A percentile compares a stretch with the other conserved stretches of the same genome.
These are phyloP conservation scores for Pythium phragmiticola DNA, from an alignment of 352 stramenopile genomes.

Conservation along the genomic window DNA sequence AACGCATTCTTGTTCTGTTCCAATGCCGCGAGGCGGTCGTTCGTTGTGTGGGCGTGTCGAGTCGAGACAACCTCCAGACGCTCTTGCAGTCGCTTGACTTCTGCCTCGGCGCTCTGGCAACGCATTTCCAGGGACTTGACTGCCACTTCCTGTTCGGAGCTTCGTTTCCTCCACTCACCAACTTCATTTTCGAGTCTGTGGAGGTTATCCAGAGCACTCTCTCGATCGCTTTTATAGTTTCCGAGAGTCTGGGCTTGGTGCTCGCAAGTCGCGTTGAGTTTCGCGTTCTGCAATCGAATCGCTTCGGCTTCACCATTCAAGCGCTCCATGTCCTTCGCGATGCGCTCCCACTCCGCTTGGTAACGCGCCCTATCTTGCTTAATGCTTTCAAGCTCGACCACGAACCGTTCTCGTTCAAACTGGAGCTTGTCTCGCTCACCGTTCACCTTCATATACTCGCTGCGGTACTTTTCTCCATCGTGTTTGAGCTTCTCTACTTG, in stretches of 20 bases:
- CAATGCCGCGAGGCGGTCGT: conserved; percentile 51
- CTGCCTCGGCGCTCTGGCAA: conserved; percentile 40
- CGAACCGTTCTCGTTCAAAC: conserved; percentile 58
- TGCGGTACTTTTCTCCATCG: conserved; percentile 57
- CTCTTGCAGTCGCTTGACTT: conserved; percentile 39
- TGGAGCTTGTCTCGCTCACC: conserved; percentile 54
- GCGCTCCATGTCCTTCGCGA: conserved; percentile 48
- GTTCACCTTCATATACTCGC: conserved; percentile 44
- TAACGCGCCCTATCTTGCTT: conserved; percentile 50
- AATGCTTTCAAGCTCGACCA: conserved; percentile 42
- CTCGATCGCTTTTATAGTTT: conserved; percentile 43
- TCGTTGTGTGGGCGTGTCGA: conserved; percentile 46
- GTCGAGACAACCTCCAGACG: conserved; percentile 40
- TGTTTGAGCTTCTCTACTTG: conserved; percentile 50
- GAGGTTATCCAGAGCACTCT: conserved; percentile 40
- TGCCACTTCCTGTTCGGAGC: conserved; percentile 40
- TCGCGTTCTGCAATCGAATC: conserved; percentile 54
- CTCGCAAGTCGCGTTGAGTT: conserved; percentile 49
- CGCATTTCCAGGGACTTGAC: conserved; percentile 46
- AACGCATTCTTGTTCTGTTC: conserved; percentile 52
- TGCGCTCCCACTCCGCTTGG: conserved; percentile 48
- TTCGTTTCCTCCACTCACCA: conserved; percentile 38
- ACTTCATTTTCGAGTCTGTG: conserved; percentile 48
- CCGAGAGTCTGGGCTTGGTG: conserved; percentile 56
- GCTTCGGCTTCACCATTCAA: conserved; percentile 40